A percentile compares a stretch with the other conserved stretches of the same genome.
Evolutionary conservation across 805 yeast species (phyloP).

Genomic region (Hanseniaspora taiwanica): DNA sequence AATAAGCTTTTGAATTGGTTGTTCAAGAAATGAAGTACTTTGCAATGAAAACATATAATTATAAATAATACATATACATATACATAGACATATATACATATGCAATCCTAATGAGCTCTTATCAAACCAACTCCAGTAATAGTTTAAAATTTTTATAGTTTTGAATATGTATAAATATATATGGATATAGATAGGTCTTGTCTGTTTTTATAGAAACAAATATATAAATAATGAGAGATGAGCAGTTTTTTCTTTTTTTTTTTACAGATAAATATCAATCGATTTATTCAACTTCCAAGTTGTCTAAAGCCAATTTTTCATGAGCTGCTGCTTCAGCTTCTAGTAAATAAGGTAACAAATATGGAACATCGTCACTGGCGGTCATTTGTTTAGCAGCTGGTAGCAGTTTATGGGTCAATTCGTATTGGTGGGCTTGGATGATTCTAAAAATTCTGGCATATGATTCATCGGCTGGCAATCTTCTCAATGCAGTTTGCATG

Average conservation of each 20-base stretch:
- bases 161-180: too few relatives aligned
- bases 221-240: too few relatives aligned
- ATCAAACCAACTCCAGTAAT: too few relatives aligned
- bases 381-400: slow-evolving; percentile 68
- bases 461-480: slow-evolving; percentile 73
- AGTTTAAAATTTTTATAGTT: too few relatives aligned
- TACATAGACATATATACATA: not conserved
- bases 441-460: slow-evolving; percentile 90
- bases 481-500: slow-evolving; percentile 73
- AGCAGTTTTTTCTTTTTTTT: too few relatives aligned
- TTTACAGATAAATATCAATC: not conserved
- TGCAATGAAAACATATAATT: not conserved
- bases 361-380: slow-evolving; percentile 70
- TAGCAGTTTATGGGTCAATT: slow-evolving; percentile 71
- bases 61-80: too few relatives aligned
- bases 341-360: slow-evolving; percentile 75
- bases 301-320: slow-evolving; percentile 83
- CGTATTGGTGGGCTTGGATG: slow-evolving; percentile 80
- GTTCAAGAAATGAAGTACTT: not conserved
- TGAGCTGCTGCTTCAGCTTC: slow-evolving; percentile 89
- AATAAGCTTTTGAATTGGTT: not conserved
- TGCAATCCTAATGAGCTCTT: too few relatives aligned
- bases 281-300: slow-evolving; percentile 33
- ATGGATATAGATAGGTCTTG: too few relatives aligned
- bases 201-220: too few relatives aligned